These are phyloP conservation scores for Paecilomyces niveus DNA, from an alignment of 2,329 filamentous ascomycete genomes.

Conservation along the genomic window DNA sequence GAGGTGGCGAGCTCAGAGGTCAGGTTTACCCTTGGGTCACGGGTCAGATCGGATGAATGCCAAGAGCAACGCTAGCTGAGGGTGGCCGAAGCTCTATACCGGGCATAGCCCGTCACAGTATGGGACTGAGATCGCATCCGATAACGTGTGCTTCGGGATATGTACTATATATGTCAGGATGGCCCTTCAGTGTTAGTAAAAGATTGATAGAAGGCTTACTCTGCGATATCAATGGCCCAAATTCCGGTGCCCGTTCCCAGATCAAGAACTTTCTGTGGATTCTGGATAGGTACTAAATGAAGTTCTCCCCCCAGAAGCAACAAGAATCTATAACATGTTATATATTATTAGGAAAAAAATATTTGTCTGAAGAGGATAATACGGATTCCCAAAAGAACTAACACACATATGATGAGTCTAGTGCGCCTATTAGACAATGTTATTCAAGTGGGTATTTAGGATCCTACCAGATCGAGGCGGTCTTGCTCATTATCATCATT, in stretches of 20 bases:
- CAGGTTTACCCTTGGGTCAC: too few species aligned
- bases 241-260: not conserved
- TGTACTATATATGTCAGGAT: not conserved
- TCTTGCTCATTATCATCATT: not conserved
- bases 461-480: not conserved
- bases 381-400: not conserved
- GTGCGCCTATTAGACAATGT: not conserved
- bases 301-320: not conserved
- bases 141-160: constrained; percentile 1
- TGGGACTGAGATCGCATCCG: constrained; percentile 19
- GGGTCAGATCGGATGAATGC: too few species aligned
- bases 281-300: not conserved
- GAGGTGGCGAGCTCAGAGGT: too few species aligned
- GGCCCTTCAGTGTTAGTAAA: too few species aligned
- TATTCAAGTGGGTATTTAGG: not conserved
- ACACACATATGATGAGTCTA: not conserved
- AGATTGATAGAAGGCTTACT: too few species aligned
- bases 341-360: not conserved
- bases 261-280: not conserved
- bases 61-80: too few species aligned
- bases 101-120: too few species aligned
- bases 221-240: not conserved
- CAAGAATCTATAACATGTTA: not conserved
- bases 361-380: too few species aligned
- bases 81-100: too few species aligned